Base-by-base conservation (phyloP, 495 filamentous ascomycete species). In the Aspergillus mulundensis region DNA sequence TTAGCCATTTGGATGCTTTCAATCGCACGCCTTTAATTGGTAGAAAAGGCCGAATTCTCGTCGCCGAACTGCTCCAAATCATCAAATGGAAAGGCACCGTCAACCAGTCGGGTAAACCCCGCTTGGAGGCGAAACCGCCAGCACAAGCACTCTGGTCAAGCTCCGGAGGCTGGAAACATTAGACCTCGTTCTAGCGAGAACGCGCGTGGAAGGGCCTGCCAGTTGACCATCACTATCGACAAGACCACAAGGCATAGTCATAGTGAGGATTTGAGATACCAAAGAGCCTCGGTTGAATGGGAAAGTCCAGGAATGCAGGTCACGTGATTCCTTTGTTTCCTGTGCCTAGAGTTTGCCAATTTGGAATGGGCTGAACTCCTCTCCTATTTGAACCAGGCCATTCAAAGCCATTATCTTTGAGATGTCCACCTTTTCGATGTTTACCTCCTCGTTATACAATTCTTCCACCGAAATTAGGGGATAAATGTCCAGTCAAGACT, bases 251-350 rank as follows among this genome's bases (percentile, higher is more conserved):
- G n/a, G n/a, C n/a, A n/a, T n/a, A n/a, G n/a, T n/a, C n/a, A n/a
- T n/a, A n/a, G n/a, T n/a, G n/a, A n/a, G n/a, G n/a, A n/a, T n/a
- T n/a, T n/a, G n/a, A n/a, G n/a, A n/a, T n/a, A n/a, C n/a, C n/a
- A n/a, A n/a, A n/a, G n/a, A n/a, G n/a, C n/a, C n/a, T n/a, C n/a
- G n/a, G n/a, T n/a, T n/a, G n/a, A n/a, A n/a, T n/a, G n/a, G n/a
- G n/a, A n/a, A n/a, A n/a, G n/a, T n/a, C n/a, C n/a, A n/a, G n/a
- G n/a, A n/a, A n/a, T n/a, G n/a, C n/a, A n/a, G n/a, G n/a, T 46
- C 43, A 46, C 43, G 43, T 46, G 43, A 15, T 46, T 16, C 28
- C 43, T 46, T 46, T 46, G 43, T 46, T n/a, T 28, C 43, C 7
- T 15, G 14, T 46, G 43, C 24, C 14, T 11, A 46, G 21, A 25